These are phyloP conservation scores for Domatiomyces globalis DNA, from an alignment of 2,329 filamentous ascomycete genomes.

Conservation along the genomic window DNA sequence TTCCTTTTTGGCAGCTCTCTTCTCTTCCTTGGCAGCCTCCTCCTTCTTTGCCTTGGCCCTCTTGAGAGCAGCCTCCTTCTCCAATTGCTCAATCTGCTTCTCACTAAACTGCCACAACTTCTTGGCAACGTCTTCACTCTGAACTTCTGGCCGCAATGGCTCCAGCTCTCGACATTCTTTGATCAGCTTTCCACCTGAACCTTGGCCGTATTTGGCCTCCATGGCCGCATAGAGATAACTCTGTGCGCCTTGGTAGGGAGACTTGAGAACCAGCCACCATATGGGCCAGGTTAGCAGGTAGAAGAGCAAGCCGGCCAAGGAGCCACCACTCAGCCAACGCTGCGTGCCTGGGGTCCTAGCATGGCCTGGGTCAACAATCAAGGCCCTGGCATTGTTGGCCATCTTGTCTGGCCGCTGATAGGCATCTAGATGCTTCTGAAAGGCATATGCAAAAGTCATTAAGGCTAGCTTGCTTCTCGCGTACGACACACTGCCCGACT, in stretches of 20 bases:
- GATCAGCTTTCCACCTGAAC: conserved; percentile 55
- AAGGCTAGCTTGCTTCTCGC: conserved; percentile 59
- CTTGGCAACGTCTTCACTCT: conserved; percentile 66
- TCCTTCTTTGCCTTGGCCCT: conserved; percentile 45
- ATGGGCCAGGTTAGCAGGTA: conserved; percentile 68
- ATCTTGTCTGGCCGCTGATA: conserved; percentile 73
- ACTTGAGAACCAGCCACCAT: conserved; percentile 82
- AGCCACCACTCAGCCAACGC: conserved; percentile 73
- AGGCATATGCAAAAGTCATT: conserved; percentile 77
- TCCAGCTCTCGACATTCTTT: conserved; percentile 78
- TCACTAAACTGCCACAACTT: conserved; percentile 83
- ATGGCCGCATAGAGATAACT: conserved; percentile 74
- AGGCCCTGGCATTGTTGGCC: conserved; percentile 67
- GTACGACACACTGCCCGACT: conserved; percentile 25
- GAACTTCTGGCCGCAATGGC: conserved; percentile 57
- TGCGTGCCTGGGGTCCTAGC: conserved; percentile 75
- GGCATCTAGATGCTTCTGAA: conserved; percentile 77
- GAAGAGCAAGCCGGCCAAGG: conserved; percentile 59
- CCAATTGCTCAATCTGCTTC: conserved; percentile 62
- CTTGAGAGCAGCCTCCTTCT: conserved; percentile 60
- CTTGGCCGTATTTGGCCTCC: conserved; percentile 56
- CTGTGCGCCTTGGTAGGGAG: conserved; percentile 68
- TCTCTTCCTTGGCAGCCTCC: conserved; percentile 19
- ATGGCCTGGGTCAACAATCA: conserved; percentile 77
- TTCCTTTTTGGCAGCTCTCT: conserved; percentile 16